Percentiles rank a stretch among this genome's conserved stretches.
Evolutionary conservation across 1,284 basidiomycete species (phyloP).

Genomic region (Ceratobasidium sp.): DNA sequence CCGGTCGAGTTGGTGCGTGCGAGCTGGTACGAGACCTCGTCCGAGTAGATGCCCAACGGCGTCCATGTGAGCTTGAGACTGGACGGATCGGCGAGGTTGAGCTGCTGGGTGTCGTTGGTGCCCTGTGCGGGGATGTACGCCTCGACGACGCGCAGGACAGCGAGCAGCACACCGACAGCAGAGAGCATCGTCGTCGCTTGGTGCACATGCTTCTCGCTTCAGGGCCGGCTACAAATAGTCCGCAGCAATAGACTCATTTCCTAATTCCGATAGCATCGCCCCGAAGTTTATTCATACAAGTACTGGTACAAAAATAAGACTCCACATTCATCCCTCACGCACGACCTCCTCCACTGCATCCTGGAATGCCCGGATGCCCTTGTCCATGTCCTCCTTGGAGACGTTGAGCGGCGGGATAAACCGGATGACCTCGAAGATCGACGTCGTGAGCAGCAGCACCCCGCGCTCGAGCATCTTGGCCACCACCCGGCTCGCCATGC

Average conservation of each 20-base stretch:
- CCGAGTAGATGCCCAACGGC: conserved; percentile 58
- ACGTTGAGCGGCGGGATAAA: conserved; percentile 82
- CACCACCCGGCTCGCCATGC: conserved; percentile 79
- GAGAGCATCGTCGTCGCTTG: conserved; percentile 35
- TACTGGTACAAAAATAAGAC: conserved; percentile 15
- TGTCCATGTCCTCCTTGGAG: conserved; percentile 68
- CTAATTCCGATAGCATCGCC: conserved; percentile 11
- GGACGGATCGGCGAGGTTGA: conserved; percentile 68
- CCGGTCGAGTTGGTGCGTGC: conserved; percentile 62
- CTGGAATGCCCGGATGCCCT: conserved; percentile 69
- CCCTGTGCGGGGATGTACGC: conserved; percentile 80
- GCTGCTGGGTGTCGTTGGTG: conserved; percentile 63
- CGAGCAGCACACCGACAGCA: conserved; percentile 35
- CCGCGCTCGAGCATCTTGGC: conserved; percentile 86
- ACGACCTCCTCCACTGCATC: conserved; percentile 73
- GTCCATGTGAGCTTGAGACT: conserved; percentile 72
- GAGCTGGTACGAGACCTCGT: conserved; percentile 69
- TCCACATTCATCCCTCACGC: conserved; percentile 58
- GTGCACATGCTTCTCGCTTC: conserved; percentile 4
- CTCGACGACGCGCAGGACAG: conserved; percentile 15
- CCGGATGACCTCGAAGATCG: conserved; percentile 79
- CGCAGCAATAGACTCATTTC: background rate
- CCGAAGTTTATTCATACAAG: background rate
- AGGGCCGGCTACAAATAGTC: conserved; percentile 16
- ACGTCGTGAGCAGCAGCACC: conserved; percentile 82